phyloP scores from a whole-genome alignment of 1,139 yeast species.

The Blastobotrys serpentis region DNA sequence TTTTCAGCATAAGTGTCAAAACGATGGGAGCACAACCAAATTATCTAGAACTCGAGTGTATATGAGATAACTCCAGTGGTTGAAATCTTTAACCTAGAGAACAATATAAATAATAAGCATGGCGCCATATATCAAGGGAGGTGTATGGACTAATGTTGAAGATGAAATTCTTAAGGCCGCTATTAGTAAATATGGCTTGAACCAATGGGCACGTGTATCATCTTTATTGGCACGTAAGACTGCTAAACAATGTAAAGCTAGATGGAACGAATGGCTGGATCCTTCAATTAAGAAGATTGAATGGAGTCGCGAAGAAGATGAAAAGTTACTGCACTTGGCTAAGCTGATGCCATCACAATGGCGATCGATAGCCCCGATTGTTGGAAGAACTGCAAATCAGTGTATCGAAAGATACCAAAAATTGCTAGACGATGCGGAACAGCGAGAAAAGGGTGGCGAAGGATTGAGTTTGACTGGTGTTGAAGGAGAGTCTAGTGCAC shows the following conservation, averaged over 20 bases:
- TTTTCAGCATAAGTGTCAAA: conserved; percentile 1
- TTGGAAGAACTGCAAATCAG: conserved; percentile 84
- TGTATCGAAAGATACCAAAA: conserved; percentile 86
- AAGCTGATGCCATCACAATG: conserved; percentile 86
- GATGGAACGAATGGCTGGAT: conserved; percentile 89
- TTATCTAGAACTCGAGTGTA: background rate
- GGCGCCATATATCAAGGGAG: conserved; percentile 67
- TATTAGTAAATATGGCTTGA: conserved; percentile 86
- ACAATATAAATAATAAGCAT: conserved; percentile 9
- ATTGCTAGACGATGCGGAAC: conserved; percentile 58
- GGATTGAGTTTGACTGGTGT: conserved; percentile 48
- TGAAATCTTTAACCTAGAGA: background rate
- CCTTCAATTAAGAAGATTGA: conserved; percentile 63
- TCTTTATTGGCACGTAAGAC: conserved; percentile 81
- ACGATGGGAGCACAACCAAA: background rate
- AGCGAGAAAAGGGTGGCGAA: conserved; percentile 31
- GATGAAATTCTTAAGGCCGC: conserved; percentile 91
- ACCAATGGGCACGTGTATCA: conserved; percentile 93
- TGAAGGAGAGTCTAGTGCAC: conserved; percentile 52
- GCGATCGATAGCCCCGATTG: conserved; percentile 78
- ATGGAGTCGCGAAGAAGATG: conserved; percentile 82
- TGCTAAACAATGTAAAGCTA: conserved; percentile 86
- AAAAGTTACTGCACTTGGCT: conserved; percentile 62
- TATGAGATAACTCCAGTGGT: background rate
- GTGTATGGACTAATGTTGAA: conserved; percentile 88